Conservation (phyloP, 768 basidiomycete genomes). For the Suillus placidus region DNA sequence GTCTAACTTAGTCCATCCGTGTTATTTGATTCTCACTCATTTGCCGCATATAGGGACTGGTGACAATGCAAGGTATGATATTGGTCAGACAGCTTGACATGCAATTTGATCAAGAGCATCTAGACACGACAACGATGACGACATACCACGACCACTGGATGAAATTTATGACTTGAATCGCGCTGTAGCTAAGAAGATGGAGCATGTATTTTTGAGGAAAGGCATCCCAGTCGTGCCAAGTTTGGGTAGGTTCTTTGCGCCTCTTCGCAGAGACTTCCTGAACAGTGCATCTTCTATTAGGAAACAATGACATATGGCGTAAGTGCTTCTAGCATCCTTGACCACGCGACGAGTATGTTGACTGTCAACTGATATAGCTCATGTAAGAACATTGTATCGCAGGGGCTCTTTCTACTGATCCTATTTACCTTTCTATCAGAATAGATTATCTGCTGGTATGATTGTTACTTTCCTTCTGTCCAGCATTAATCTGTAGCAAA, state of each 20-base stretch:
- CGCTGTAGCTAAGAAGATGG: constrained; percentile 69
- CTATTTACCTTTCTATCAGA: constrained; percentile 40
- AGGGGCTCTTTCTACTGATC: constrained; percentile 1
- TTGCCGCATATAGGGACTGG: constrained; percentile 61
- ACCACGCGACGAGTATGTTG: constrained; percentile 16
- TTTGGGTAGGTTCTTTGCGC: constrained; percentile 51
- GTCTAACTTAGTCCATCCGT: not conserved
- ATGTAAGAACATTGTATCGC: constrained; percentile 44
- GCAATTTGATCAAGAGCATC: not conserved
- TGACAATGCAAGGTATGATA: constrained; percentile 64
- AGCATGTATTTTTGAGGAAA: constrained; percentile 61
- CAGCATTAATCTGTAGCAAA: constrained; percentile 11
- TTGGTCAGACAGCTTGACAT: too few species aligned
- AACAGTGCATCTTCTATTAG: constrained; percentile 37
- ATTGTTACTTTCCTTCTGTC: constrained; percentile 4
- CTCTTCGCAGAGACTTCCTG: not conserved
- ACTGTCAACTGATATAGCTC: constrained; percentile 43
- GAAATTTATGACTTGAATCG: constrained; percentile 82
- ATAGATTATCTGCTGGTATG: constrained; percentile 65
- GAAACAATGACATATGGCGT: constrained; percentile 94
- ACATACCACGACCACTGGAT: constrained; percentile 70
- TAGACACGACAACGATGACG: constrained; percentile 84
- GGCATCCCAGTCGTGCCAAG: constrained; percentile 82
- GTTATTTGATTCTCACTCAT: not conserved
- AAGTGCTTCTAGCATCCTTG: constrained; percentile 35